Evolutionary conservation across 2,329 filamentous ascomycete species (phyloP).

Genomic region (Ophiostoma australiae): DNA sequence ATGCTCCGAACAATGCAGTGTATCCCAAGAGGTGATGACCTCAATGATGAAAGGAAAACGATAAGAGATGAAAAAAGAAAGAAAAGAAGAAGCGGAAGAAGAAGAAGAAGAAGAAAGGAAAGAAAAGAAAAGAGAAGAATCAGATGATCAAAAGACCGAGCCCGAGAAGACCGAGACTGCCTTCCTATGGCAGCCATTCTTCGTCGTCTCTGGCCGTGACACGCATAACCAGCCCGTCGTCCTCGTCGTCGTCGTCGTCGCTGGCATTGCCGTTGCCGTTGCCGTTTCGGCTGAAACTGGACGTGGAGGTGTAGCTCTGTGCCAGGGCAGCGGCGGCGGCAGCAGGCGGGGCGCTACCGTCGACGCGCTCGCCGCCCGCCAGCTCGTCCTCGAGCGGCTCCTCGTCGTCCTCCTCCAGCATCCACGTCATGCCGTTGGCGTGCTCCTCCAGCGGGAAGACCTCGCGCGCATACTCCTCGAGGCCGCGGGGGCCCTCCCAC

Average conservation of each 20-base stretch:
- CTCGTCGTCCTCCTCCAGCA: slow-evolving; percentile 53
- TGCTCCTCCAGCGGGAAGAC: slow-evolving; percentile 93
- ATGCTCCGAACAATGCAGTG: slow-evolving; percentile 13
- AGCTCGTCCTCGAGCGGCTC: slow-evolving; percentile 36
- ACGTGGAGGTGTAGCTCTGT: not conserved
- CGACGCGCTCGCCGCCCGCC: slow-evolving; percentile 38
- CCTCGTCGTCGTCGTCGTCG: slow-evolving; percentile 47
- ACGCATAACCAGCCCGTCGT: slow-evolving; percentile 56
- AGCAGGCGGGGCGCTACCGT: not conserved
- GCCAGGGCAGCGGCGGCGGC: not conserved
- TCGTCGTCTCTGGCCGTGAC: slow-evolving; percentile 54
- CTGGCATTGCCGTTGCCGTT: slow-evolving; percentile 41
- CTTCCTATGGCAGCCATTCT: slow-evolving; percentile 52
- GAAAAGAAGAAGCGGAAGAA: too few species aligned
- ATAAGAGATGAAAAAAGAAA: not conserved
- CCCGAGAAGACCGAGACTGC: not conserved
- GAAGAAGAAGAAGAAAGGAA: not conserved
- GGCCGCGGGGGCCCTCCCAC: slow-evolving; percentile 85
- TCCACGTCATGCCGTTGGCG: slow-evolving; percentile 91
- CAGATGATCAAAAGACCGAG: not conserved
- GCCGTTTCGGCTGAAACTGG: not conserved
- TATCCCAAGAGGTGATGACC: not conserved
- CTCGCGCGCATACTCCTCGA: slow-evolving; percentile 92
- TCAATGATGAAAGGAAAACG: slow-evolving; percentile 1
- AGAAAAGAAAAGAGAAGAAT: not conserved